Evolutionary conservation across 1,139 yeast species (phyloP).

Genomic region (Geotrichum restrictum): DNA sequence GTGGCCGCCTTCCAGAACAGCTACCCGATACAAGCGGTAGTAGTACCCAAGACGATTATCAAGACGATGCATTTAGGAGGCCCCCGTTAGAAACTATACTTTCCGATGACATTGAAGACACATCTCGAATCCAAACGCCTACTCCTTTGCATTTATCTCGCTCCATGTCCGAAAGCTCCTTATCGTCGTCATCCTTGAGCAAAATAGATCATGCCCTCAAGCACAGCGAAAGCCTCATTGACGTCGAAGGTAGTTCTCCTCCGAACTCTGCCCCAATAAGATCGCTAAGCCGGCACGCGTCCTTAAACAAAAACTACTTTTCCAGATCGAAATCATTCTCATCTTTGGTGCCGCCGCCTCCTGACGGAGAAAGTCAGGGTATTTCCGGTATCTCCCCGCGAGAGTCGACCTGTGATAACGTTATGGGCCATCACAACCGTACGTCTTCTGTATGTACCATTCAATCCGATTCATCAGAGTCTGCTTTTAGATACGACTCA

Average conservation of each 20-base stretch:
- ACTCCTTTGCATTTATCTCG: slow-evolving; percentile 2
- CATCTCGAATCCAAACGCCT: background rate
- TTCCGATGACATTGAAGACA: slow-evolving; percentile 6
- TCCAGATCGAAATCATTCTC: slow-evolving; percentile 15
- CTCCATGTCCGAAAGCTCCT: slow-evolving; percentile 12
- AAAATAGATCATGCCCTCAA: slow-evolving; percentile 12
- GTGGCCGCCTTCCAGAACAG: background rate
- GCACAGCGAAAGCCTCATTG: slow-evolving; percentile 18
- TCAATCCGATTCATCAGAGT: slow-evolving; percentile 12
- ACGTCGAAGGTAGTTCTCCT: slow-evolving; percentile 2
- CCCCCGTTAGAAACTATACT: slow-evolving; percentile 10
- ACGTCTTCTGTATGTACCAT: slow-evolving; percentile 23
- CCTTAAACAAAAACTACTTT: slow-evolving; percentile 1
- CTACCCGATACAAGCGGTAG: background rate
- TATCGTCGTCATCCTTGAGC: slow-evolving; percentile 5
- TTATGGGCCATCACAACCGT: background rate
- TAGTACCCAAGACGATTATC: background rate
- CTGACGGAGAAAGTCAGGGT: slow-evolving; percentile 2
- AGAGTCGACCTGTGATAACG: background rate
- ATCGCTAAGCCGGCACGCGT: slow-evolving; percentile 5
- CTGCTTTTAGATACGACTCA: slow-evolving; percentile 18
- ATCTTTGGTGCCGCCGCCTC: slow-evolving; percentile 17
- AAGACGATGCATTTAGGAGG: slow-evolving; percentile 1
- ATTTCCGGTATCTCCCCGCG: background rate
- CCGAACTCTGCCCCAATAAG: background rate